phyloP scores from a whole-genome alignment of 129 eudicot species.

The Tanacetum coccineum region DNA sequence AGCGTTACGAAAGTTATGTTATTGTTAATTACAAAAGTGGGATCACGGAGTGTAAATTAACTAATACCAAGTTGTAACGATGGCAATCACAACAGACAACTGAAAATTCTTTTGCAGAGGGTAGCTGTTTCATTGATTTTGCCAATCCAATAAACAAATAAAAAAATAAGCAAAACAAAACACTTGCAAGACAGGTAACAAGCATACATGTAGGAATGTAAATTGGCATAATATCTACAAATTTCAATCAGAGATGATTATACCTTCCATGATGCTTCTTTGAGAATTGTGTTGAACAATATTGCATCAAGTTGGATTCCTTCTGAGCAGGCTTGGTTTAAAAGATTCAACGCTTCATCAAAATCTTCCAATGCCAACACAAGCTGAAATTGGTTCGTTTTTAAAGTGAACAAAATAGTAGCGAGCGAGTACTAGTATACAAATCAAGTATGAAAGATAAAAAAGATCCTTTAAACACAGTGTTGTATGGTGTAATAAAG shows the following conservation, averaged over 20 bases:
- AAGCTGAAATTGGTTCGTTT: constrained; percentile 37
- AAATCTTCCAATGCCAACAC: constrained; percentile 48
- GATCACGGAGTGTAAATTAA: background rate
- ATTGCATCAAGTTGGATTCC: constrained; percentile 55
- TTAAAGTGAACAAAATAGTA: background rate
- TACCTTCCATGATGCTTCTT: constrained; percentile 47
- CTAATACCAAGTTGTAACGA: too few species aligned
- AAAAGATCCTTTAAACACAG: too few species aligned
- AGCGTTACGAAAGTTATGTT: background rate
- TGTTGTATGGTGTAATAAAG: too few species aligned
- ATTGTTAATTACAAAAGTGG: background rate
- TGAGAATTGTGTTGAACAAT: constrained; percentile 60
- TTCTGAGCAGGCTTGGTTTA: constrained; percentile 50
- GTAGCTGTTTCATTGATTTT: too few species aligned
- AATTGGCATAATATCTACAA: too few species aligned
- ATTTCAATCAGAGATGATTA: background rate
- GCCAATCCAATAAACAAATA: too few species aligned
- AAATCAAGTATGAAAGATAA: background rate
- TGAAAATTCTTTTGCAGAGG: too few species aligned
- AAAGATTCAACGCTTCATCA: constrained; percentile 51
- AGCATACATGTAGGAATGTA: too few species aligned
- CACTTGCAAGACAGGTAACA: too few species aligned
- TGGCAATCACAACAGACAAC: too few species aligned
- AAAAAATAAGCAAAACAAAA: too few species aligned
- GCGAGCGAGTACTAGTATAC: background rate